Conservation (phyloP, 345 rosid species). For the Brassica incana region DNA sequence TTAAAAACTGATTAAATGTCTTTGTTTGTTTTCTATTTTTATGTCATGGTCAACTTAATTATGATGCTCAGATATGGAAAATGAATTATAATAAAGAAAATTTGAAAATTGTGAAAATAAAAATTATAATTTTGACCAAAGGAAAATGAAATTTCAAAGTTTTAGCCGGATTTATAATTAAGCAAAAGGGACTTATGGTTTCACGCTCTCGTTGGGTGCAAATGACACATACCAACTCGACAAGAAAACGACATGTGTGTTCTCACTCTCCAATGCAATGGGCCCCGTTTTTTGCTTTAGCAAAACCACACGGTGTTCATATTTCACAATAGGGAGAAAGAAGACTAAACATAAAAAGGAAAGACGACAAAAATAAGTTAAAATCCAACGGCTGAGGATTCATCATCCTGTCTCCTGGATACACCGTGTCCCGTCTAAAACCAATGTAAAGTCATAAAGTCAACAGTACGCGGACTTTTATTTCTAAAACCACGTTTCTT, state of each 20-base stretch:
- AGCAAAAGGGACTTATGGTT: conserved; percentile 45
- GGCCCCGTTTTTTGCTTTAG: conserved; percentile 35
- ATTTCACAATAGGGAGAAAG: conserved; percentile 17
- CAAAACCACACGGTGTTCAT: conserved; percentile 40
- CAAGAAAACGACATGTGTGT: conserved; percentile 42
- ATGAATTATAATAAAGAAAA: background rate
- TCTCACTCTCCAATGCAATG: conserved; percentile 31
- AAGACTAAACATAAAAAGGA: background rate
- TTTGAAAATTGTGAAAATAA: background rate
- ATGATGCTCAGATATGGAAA: background rate
- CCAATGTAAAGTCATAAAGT: conserved; percentile 28
- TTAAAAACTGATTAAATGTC: conserved; percentile 10
- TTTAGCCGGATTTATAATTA: conserved; percentile 27
- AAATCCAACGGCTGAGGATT: conserved; percentile 34
- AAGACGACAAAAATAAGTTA: conserved; percentile 28
- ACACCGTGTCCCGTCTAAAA: conserved; percentile 15
- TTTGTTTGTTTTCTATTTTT: background rate
- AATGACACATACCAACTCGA: conserved; percentile 45
- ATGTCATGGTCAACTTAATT: conserved; percentile 20
- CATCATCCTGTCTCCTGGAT: background rate
- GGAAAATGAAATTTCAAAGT: background rate
- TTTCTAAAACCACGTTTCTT: background rate
- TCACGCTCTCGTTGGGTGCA: conserved; percentile 39
- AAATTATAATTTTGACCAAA: background rate
- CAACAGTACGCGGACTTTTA: conserved; percentile 23